These are phyloP conservation scores for Beauveria caledonica DNA, from an alignment of 2,329 filamentous ascomycete species.

Conservation along the genomic window DNA sequence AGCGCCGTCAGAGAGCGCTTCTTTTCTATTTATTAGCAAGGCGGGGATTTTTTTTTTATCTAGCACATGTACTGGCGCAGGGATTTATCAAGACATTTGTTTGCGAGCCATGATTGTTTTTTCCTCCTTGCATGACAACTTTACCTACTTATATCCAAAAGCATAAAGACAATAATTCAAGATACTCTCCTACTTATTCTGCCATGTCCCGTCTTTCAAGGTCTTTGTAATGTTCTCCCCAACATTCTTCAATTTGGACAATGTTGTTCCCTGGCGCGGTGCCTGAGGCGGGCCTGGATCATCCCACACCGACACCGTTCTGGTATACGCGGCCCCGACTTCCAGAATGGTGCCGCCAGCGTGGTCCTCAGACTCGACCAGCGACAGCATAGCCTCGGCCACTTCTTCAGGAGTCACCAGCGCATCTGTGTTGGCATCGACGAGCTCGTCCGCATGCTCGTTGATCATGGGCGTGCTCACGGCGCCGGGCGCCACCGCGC, in stretches of 20 bases:
- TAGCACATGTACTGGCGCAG: not conserved
- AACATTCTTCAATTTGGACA: slow-evolving; percentile 18
- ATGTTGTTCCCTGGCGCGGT: slow-evolving; percentile 18
- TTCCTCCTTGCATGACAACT: not conserved
- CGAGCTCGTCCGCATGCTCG: slow-evolving; percentile 30
- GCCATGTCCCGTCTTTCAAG: not conserved
- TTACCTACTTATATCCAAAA: too few species aligned
- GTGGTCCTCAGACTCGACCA: slow-evolving; percentile 25
- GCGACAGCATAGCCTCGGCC: slow-evolving; percentile 35
- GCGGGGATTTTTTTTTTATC: not conserved
- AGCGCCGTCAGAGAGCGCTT: not conserved
- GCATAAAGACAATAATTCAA: too few species aligned
- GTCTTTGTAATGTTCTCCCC: not conserved
- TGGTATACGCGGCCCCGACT: slow-evolving; percentile 24
- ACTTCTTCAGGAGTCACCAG: slow-evolving; percentile 36
- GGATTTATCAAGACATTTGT: not conserved
- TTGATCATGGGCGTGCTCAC: slow-evolving; percentile 38
- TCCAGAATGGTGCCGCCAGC: slow-evolving; percentile 35
- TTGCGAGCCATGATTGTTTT: not conserved
- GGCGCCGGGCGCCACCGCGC: slow-evolving; percentile 35
- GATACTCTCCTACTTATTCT: not conserved
- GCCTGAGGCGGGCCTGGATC: slow-evolving; percentile 30
- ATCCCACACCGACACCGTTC: slow-evolving; percentile 26
- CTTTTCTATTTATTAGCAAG: not conserved
- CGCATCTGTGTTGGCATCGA: slow-evolving; percentile 26